phyloP scores from a whole-genome alignment of 306 rosid species.

The Vigna angularis region DNA sequence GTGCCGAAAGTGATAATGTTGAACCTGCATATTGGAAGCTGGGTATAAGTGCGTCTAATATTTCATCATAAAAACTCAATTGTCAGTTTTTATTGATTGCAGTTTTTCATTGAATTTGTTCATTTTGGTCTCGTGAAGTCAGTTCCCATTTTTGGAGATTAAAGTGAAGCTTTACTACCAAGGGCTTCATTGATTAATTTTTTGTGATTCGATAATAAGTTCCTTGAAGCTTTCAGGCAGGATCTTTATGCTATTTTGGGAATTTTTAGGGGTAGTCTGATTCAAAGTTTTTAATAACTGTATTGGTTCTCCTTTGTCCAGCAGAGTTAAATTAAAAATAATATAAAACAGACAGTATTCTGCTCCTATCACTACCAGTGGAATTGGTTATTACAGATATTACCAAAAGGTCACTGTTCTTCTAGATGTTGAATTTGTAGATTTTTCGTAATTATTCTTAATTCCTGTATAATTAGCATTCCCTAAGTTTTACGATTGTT shows the following conservation, averaged over 20 bases:
- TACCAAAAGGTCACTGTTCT: constrained; percentile 3
- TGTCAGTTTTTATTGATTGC: no score
- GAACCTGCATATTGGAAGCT: no score
- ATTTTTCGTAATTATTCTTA: neutral
- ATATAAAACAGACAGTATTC: neutral
- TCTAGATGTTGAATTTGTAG: constrained; percentile 3
- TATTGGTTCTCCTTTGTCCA: constrained; percentile 7
- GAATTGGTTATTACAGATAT: constrained; percentile 1
- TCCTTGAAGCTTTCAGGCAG: neutral
- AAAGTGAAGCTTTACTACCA: neutral
- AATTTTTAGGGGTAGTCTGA: neutral
- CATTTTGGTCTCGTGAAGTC: no score
- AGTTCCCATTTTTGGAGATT: neutral
- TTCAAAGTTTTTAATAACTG: neutral
- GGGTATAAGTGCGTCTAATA: no score
- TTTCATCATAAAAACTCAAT: no score
- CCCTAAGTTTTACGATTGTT: constrained; percentile 27
- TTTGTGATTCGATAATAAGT: neutral
- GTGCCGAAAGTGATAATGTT: no score
- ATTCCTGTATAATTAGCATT: constrained; percentile 11
- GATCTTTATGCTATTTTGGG: neutral
- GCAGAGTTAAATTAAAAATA: neutral
- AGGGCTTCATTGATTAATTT: neutral
- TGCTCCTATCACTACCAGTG: neutral
- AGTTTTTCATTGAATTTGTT: no score